Base-by-base conservation (phyloP, 208 protist genomes). In the Crithidia mellificae region DNA sequence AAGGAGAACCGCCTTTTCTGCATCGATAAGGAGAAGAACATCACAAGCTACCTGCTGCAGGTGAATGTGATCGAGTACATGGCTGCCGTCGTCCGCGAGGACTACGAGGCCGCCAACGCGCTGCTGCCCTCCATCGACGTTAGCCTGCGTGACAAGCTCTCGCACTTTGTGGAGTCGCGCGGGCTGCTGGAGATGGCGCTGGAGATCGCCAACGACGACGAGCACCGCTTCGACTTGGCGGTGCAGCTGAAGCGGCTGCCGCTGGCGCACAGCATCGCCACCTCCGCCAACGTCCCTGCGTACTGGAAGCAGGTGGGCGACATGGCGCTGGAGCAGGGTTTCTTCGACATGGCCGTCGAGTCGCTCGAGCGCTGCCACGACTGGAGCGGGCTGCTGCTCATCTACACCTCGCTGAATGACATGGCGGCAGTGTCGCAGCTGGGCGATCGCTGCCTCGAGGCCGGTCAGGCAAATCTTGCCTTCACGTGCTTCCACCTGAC, bases 11-110 rank as follows among this genome's bases (percentile, higher is more conserved):
- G 97, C 14, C 41, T 99, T 30, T 98, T 98, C 73, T 96, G 98
- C 34, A 96, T 98, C 41, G 98, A 99, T 74, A 98, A 98, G 68
- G 80, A 95, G 57, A 83, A 83, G 56, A 90, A 92, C 63, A 81
- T 98, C 34, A 90, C 96, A 6, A 95, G 83, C 59, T 99, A 98
- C 77, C 74, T 73, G 41, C 74, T 99, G 19, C 80, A 92, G 38
- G 65, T 97, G 25, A 84, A 87, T 27, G 86, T 99, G 20, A 91
- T 99, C 54, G 93, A 98, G 66, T 99, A 99, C 83, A 98, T 99
- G 91, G 98, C 97, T 6, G 92, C 94, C 39, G 92, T 99, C 49
- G 87, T 99, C 15, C 89, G 95, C 55, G 85, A 93, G 36, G 98
- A 99, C 77, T 96, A 98, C 34, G 90, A 91, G 2, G 63, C 69